phyloP scores from a whole-genome alignment of 345 rosid species.

The Firmiana major region DNA sequence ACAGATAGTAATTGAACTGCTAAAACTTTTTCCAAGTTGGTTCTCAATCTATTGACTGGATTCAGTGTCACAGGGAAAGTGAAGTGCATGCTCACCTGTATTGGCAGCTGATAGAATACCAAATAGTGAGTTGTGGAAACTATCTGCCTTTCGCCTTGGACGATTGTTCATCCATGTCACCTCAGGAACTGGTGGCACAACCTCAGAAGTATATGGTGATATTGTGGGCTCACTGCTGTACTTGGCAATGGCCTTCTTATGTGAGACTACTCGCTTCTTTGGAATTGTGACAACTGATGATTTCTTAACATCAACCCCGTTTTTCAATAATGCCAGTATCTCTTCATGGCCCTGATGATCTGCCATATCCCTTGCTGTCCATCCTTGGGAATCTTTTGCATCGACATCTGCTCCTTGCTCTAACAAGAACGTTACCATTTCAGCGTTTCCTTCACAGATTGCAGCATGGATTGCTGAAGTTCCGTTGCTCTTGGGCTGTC shows the following conservation, averaged over 20 bases:
- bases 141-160: conserved; percentile 40
- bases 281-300: conserved; percentile 11
- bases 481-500: conserved; percentile 41
- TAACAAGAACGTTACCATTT: conserved; percentile 61
- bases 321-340: conserved; percentile 40
- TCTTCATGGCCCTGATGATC: conserved; percentile 86
- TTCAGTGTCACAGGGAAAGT: neutral
- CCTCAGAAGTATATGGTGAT: conserved; percentile 26
- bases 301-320: conserved; percentile 6
- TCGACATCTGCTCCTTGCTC: conserved; percentile 61
- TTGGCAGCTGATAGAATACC: conserved; percentile 72
- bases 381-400: conserved; percentile 54
- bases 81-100: conserved; percentile 31
- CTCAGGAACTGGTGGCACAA: conserved; percentile 24
- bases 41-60: neutral
- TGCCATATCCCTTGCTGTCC: conserved; percentile 70
- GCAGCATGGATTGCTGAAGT: conserved; percentile 69
- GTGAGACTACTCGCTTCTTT: conserved; percentile 14
- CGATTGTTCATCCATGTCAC: conserved; percentile 27
- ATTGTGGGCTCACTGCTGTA: conserved; percentile 61
- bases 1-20: neutral
- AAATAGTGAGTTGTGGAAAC: conserved; percentile 64
- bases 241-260: conserved; percentile 40
- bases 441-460: conserved; percentile 54
- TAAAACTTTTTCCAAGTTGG: neutral